Percentiles rank a stretch among this genome's conserved stretches.
These are phyloP conservation scores for Lactifluus echinatus DNA, from an alignment of 768 basidiomycete genomes.

Conservation along the genomic window DNA sequence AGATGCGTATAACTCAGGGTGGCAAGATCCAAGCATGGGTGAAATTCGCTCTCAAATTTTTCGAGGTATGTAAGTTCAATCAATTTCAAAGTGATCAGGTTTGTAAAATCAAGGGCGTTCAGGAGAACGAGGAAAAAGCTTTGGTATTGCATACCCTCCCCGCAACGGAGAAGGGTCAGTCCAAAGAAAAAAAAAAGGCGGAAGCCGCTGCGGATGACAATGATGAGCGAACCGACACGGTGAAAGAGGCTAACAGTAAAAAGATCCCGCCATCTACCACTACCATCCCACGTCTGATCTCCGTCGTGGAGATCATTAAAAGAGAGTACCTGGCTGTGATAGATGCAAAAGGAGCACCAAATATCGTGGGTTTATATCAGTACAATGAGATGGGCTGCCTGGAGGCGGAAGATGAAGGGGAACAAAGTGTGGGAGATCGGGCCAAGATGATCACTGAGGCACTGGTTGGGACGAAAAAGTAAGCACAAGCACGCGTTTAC, in stretches of 20 bases:
- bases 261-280: conserved; percentile 31
- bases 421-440: conserved; percentile 28
- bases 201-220: background rate
- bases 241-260: conserved; percentile 12
- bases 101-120: background rate
- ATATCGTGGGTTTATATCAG: conserved; percentile 52
- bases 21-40: conserved; percentile 32
- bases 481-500: conserved; percentile 21
- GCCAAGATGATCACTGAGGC: conserved; percentile 28
- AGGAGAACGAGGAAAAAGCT: conserved; percentile 42
- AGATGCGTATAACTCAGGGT: conserved; percentile 32
- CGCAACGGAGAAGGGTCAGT: conserved; percentile 12
- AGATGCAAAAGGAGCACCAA: conserved; percentile 25
- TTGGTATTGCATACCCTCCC: conserved; percentile 57
- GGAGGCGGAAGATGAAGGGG: conserved; percentile 33
- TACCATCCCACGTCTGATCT: conserved; percentile 55
- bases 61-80: conserved; percentile 26
- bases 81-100: too few relatives aligned
- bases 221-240: background rate
- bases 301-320: conserved; percentile 79
- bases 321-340: conserved; percentile 61
- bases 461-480: conserved; percentile 55
- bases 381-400: conserved; percentile 64
- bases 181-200: conserved; percentile 1
- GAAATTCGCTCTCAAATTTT: conserved; percentile 30